Evolutionary conservation across 2,329 filamentous ascomycete genomes (phyloP), one percentile per base, ranked within the genome.

Genomic region (Neocucurbitaria cava): DNA sequence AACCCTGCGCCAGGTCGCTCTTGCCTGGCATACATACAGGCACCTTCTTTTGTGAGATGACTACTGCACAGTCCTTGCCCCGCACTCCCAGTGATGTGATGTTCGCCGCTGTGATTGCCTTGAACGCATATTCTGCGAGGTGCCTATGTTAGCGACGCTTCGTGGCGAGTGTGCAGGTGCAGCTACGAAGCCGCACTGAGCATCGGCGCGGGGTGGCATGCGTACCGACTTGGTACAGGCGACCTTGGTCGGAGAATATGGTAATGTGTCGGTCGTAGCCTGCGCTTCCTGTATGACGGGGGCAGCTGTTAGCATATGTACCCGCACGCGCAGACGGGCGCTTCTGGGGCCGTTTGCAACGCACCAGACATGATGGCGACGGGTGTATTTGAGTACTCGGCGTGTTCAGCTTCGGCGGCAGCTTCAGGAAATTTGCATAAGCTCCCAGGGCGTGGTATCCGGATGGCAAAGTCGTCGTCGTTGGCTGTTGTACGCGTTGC

Each of bases 231-330:
- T 99, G 95, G 79, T 98, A 99, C 77, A 99, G 84, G 77, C 95
- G 89, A 74, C 95, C 95, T 82, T 97, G 93, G 79, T 99, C 95
- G 59, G 95, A 97, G 83, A 99, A 99, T 85, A 99, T 98, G 77
- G 95, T 99, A 74, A 99, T 99, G 81, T 99, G 95, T 84, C 95
- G 88, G 81, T 99, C 95, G 82, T 96, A 98, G 75, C 92, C 93
- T 80, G 72, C 71, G 65, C 71, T 75, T 71, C 71, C 71, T 75
- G 41, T 51, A 68, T 54, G 47, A 47, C 47, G 62, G 48, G 54
- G 31, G 56, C 40, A 57, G 60, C 54, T 62, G 70, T 75, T 65
- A 75, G 72, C 68, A 69, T 52, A 33, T 53, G 45, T 53, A 56
- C 41, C 30, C 48, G 42, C 52, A 56, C 41, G 28, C 48, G 42